Conservation (phyloP, 176 grass and related monocot species). For the Triticum urartu region DNA sequence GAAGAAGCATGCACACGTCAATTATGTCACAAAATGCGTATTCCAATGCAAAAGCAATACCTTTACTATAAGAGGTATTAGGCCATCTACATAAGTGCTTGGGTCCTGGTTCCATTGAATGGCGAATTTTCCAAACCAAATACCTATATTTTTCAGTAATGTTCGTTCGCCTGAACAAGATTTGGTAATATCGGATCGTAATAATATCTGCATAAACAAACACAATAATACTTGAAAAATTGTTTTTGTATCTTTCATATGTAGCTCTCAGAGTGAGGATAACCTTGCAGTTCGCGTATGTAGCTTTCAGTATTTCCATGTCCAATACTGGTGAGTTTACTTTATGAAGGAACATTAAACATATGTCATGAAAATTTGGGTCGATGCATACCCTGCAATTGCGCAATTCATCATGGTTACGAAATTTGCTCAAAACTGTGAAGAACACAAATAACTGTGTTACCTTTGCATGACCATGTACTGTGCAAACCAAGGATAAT, state of each 20-base stretch:
- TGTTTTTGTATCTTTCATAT: no score
- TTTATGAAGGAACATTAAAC: conserved; percentile 77
- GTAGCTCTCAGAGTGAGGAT: not conserved
- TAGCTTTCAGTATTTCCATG: conserved; percentile 73
- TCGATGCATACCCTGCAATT: conserved; percentile 68
- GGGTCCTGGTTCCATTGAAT: conserved; percentile 66
- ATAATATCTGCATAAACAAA: conserved; percentile 45
- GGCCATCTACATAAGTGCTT: conserved; percentile 67
- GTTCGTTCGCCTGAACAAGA: conserved; percentile 75
- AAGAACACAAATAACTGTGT: not conserved
- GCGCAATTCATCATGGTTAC: not conserved
- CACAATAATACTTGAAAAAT: no score
- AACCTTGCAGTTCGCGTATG: conserved; percentile 87
- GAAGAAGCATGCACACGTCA: not conserved
- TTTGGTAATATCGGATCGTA: conserved; percentile 74
- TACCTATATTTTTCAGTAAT: conserved; percentile 76
- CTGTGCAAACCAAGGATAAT: conserved; percentile 82
- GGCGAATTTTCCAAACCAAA: conserved; percentile 78
- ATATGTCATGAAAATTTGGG: conserved; percentile 81
- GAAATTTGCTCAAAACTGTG: not conserved
- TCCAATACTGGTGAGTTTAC: conserved; percentile 58
- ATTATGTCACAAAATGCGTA: not conserved
- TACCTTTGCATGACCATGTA: conserved; percentile 93
- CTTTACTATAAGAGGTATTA: conserved; percentile 67
- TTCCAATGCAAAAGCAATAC: conserved; percentile 31